Evolutionary conservation across 352 stramenopile genomes (phyloP).

Genomic region (Globisporangium heterothallicum): DNA sequence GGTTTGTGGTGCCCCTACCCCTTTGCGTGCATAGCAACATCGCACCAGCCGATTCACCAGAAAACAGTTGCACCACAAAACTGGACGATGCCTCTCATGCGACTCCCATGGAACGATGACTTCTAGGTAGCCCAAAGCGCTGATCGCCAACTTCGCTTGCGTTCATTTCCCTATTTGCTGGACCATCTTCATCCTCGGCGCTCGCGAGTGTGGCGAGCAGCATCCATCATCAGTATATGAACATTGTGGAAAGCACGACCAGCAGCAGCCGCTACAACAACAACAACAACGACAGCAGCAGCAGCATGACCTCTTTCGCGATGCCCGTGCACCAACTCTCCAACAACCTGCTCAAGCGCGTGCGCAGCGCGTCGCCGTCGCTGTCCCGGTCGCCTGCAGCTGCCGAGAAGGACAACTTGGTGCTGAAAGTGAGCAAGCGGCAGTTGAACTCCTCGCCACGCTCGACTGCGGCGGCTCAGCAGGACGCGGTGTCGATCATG

Average conservation of each 20-base stretch:
- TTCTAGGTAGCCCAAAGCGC: background rate
- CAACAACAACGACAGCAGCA: slow-evolving; percentile 4
- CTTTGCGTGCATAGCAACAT: background rate
- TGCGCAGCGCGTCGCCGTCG: slow-evolving; percentile 24
- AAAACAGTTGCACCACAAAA: background rate
- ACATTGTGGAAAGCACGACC: background rate
- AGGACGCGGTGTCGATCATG: slow-evolving; percentile 10
- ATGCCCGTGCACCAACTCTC: slow-evolving; percentile 34
- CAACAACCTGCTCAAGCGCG: slow-evolving; percentile 34
- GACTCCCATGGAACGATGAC: too few relatives aligned
- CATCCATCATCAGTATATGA: background rate
- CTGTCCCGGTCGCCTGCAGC: slow-evolving; percentile 12
- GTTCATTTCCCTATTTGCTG: slow-evolving; percentile 1
- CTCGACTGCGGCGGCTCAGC: slow-evolving; percentile 14
- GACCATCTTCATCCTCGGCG: background rate
- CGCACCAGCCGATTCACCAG: background rate
- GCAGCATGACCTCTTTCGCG: slow-evolving; percentile 43
- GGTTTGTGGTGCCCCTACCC: slow-evolving; percentile 12
- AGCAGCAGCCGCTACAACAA: slow-evolving; percentile 5
- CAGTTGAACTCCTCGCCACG: slow-evolving; percentile 45
- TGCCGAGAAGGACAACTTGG: slow-evolving; percentile 31
- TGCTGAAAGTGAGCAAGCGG: slow-evolving; percentile 55
- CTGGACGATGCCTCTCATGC: too few relatives aligned
- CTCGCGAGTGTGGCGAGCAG: background rate
- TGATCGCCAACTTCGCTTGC: background rate